Conservation (phyloP, 805 yeast species). For the Scheffersomyces amazonensis region DNA sequence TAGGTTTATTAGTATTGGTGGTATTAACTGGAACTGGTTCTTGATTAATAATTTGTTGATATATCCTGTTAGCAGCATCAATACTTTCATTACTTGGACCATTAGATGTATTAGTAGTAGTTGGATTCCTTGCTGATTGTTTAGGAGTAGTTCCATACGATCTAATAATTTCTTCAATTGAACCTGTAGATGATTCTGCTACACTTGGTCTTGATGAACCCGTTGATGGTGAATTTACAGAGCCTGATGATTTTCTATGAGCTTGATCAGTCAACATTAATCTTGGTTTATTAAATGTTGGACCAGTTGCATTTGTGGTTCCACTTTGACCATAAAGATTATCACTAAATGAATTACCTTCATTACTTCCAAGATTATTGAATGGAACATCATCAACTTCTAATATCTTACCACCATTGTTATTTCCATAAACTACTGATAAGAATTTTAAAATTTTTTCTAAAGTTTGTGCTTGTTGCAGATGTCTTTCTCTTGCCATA, state of each 20-base stretch:
- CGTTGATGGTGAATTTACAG: not conserved
- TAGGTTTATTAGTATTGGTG: not conserved
- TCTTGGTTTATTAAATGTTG: constrained; percentile 28
- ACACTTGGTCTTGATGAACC: not conserved
- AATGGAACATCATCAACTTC: constrained; percentile 25
- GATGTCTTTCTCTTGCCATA: constrained; percentile 78
- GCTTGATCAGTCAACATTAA: constrained; percentile 41
- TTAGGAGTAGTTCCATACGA: constrained; percentile 18
- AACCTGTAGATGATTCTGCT: constrained; percentile 10
- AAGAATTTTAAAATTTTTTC: constrained; percentile 84
- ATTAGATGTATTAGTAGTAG: not conserved
- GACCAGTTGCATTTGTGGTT: constrained; percentile 1
- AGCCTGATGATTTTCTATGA: constrained; percentile 3
- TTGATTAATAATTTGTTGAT: constrained; percentile 28
- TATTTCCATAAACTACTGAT: constrained; percentile 71
- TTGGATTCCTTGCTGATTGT: not conserved
- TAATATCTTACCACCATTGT: constrained; percentile 47
- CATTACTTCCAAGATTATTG: constrained; percentile 5
- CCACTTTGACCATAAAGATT: constrained; percentile 3
- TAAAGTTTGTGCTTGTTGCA: constrained; percentile 81
- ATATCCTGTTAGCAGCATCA: constrained; percentile 23
- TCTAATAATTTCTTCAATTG: constrained; percentile 29
- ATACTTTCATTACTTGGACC: constrained; percentile 5
- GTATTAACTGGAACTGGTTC: constrained; percentile 5
- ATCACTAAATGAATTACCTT: constrained; percentile 1